phyloP scores from a whole-genome alignment of 495 filamentous ascomycete species.

The Lophiotrema nucula region DNA sequence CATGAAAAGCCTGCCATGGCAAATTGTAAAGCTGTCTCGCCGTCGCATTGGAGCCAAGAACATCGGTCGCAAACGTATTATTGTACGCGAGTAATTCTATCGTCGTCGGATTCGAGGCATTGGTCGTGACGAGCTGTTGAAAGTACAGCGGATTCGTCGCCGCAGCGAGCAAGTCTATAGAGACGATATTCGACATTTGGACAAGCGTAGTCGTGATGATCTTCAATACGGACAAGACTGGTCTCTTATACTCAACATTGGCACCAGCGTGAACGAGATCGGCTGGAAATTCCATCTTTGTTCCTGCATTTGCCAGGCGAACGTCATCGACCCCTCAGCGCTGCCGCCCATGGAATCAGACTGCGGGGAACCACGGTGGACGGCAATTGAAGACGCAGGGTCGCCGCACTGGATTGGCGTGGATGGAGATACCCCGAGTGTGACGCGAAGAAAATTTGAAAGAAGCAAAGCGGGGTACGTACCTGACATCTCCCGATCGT shows the following conservation, averaged over 20 bases:
- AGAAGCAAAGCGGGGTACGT: neutral
- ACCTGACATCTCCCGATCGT: too few species aligned
- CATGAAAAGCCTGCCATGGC: conserved; percentile 51
- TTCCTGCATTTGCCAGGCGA: neutral
- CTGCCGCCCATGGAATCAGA: neutral
- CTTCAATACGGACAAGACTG: conserved; percentile 1
- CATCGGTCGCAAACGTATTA: conserved; percentile 30
- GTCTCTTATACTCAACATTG: neutral
- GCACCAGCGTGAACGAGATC: neutral
- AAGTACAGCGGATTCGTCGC: conserved; percentile 36
- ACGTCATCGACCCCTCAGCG: neutral
- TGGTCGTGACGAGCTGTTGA: conserved; percentile 27
- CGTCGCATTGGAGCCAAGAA: conserved; percentile 37
- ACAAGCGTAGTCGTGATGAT: conserved; percentile 3
- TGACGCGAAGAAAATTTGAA: neutral
- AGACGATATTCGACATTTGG: conserved; percentile 33
- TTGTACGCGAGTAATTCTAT: conserved; percentile 38
- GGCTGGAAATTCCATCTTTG: neutral
- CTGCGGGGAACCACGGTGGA: neutral
- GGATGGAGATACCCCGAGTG: neutral
- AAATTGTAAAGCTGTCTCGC: conserved; percentile 31
- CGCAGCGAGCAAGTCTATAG: conserved; percentile 36
- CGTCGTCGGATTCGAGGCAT: conserved; percentile 22
- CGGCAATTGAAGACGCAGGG: neutral
- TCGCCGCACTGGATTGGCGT: neutral